Conservation (phyloP, 495 filamentous ascomycete species). For the Penicillium ucsense region DNA sequence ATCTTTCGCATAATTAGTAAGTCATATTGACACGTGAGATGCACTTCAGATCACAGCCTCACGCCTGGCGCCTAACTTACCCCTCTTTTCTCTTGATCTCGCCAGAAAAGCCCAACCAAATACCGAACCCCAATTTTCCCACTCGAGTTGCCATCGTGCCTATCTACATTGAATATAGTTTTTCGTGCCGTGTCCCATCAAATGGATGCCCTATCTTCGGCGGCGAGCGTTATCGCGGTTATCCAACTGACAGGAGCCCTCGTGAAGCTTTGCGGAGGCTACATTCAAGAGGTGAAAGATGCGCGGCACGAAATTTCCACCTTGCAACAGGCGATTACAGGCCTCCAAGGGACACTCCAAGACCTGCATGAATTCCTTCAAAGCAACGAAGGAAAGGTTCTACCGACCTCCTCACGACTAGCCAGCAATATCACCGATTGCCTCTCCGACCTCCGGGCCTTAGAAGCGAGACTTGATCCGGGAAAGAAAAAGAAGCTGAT, state of each 20-base stretch:
- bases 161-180: neutral
- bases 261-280: conserved; percentile 21
- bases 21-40: neutral
- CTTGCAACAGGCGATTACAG: conserved; percentile 11
- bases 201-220: conserved; percentile 13
- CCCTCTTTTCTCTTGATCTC: neutral
- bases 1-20: too few species aligned
- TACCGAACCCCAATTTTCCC: neutral
- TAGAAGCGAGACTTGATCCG: conserved; percentile 17
- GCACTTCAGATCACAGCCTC: neutral
- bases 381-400: conserved; percentile 5
- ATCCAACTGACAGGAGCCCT: conserved; percentile 19
- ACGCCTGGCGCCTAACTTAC: neutral
- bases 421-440: conserved; percentile 13
- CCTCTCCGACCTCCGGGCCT: conserved; percentile 14
- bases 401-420: conserved; percentile 13
- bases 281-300: conserved; percentile 21
- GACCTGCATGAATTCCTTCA: conserved; percentile 13
- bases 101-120: neutral
- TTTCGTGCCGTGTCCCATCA: neutral
- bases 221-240: conserved; percentile 16
- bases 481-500: conserved; percentile 17
- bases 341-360: conserved; percentile 12
- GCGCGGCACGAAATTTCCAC: conserved; percentile 15
- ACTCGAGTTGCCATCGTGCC: neutral